Base-by-base conservation (phyloP, 768 basidiomycete species). In the Crassisporium funariophilum region DNA sequence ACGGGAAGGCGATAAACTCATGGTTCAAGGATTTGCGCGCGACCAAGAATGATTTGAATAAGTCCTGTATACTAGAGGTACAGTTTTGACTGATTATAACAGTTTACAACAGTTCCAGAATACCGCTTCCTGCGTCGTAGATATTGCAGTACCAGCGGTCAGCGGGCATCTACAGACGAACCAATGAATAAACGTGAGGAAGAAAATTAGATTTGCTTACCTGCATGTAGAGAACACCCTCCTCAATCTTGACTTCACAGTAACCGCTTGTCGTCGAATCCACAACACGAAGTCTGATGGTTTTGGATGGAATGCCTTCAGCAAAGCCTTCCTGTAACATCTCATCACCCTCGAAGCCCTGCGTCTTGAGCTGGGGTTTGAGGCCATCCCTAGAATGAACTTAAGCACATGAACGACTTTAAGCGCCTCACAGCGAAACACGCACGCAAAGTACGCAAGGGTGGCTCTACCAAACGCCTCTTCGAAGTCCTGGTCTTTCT, bases 321-420 rank as follows among this genome's bases (percentile, higher is more conserved):
- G 57, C 60, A 29, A 75, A 58, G 10, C 71, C 70, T 56, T 75
- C 72, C 49, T 71, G 70, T 27, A 73, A 55, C 67, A 75, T 66
- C 0, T 69, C 67, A 36, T 73, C 71, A 6, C 53, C 61, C 41
- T 65, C 58, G 56, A 73, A 73, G 17, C 67, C 70, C 34, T 70
- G 61, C n/a, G 38, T 33, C 25, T 59, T 58, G 22, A 72, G 52
- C 49, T 68, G 63, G 29, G 46, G 52, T 49, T 64, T 62, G 25
- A 73, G 37, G 2, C 68, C 69, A 39, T 66, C 60, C 46, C 62
- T 65, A 31, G 25, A 47, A 35, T 31, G 37, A 41, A n/a, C 7
- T 19, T 22, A 16, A 35, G 4, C 5, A 7, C 23, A 6, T 15
- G 17, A 12, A 29, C 29, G n/a, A 10, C 15, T 11, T 21, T 13